Base-by-base conservation (phyloP, 2,329 filamentous ascomycete genomes). In the Nemania sp. region DNA sequence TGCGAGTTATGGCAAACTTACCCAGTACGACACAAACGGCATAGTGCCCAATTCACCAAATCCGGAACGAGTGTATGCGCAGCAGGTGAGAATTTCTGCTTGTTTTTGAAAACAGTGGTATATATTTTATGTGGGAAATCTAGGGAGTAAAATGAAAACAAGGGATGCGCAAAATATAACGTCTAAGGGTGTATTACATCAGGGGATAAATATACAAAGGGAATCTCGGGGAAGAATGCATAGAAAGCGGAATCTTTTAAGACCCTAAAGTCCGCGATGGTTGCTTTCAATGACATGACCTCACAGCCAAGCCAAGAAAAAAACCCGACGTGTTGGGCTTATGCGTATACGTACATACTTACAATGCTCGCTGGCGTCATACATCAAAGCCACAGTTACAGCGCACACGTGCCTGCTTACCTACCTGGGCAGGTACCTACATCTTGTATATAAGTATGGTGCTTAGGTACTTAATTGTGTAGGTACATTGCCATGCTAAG, bases 11-110 rank as follows among this genome's bases (percentile, higher is more conserved):
- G 8, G 56, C 22, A 26, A 35, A 68, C 71, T 62, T 75, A 76
- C 74, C 75, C 75, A 76, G 60, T 75, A 77, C 15, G 73, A 75
- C 26, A 77, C 47, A 29, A 72, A 70, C 58, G 58, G 29, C 75
- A 77, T 77, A 55, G 56, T 58, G 58, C 38, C 49, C 38, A 29
- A 35, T 35, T n/a, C n/a, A n/a, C n/a, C n/a, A n/a, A n/a, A 49
- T 41, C 38, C 38, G 15, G 15, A 18, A 41, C 38, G 11, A 15
- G 38, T 15, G 38, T 32, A 22, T 26, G 47, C 32, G 22, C 24
- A 29, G 26, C 8, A 10, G 13, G 20, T 49, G 60, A 29, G 38
- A 7, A 20, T 29, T 26, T n/a, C n/a, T n/a, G n/a, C n/a, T n/a
- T n/a, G n/a, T n/a, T n/a, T 6, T 29, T 27, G 56, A 18, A 18